Conservation (phyloP, 2,329 filamentous ascomycete species). For the Aspergillus uvarum region DNA sequence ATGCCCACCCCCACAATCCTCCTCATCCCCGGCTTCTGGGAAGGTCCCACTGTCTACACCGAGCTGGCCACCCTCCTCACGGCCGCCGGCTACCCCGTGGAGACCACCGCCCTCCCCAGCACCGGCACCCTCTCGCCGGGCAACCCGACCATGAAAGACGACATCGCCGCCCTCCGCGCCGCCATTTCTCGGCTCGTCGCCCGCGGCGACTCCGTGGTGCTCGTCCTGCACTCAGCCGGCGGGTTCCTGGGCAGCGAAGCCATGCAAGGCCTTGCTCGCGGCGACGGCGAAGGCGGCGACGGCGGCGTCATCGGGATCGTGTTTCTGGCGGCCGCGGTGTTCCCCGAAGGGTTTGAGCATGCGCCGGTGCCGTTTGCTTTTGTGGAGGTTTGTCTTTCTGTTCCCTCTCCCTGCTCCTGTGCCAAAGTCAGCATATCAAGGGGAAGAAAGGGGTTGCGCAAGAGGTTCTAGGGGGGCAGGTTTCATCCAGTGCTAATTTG, state of each 20-base stretch:
- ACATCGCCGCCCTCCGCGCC: conserved; percentile 1
- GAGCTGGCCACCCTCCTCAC: neutral
- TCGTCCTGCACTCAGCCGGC: conserved; percentile 1
- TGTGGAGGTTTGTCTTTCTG: neutral
- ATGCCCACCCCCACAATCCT: conserved; percentile 5
- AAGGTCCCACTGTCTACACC: neutral
- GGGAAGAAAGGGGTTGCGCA: too few relatives aligned
- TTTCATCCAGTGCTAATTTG: too few relatives aligned
- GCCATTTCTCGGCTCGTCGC: neutral
- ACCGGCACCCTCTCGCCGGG: conserved; percentile 6
- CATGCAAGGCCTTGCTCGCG: neutral
- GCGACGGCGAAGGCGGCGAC: neutral
- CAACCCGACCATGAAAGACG: conserved; percentile 5
- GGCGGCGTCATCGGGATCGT: conserved; percentile 5
- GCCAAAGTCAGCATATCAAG: too few relatives aligned
- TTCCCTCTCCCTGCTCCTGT: neutral
- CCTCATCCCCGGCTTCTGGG: conserved; percentile 10
- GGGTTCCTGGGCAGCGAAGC: conserved; percentile 1
- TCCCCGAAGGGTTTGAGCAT: neutral
- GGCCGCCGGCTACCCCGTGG: neutral
- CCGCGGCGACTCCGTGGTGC: neutral
- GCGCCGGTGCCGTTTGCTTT: conserved; percentile 1
- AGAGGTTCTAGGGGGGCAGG: too few relatives aligned
- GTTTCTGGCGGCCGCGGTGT: conserved; percentile 3
- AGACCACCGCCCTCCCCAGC: neutral